These are phyloP conservation scores for Plasmopara halstedii DNA, from an alignment of 352 stramenopile genomes.

Conservation along the genomic window DNA sequence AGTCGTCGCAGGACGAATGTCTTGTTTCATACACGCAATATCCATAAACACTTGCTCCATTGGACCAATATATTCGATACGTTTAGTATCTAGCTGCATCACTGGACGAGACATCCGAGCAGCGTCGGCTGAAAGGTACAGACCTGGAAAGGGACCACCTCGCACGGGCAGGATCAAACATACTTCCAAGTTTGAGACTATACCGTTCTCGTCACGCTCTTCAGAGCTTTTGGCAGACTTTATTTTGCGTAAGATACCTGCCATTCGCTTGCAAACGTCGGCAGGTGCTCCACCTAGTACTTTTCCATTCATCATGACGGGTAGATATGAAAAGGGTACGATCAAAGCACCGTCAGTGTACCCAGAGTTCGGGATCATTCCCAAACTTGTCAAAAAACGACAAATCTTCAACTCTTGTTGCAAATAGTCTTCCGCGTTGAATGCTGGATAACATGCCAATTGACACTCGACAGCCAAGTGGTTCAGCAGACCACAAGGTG, in stretches of 20 bases:
- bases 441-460: slow-evolving; percentile 73
- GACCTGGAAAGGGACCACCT: slow-evolving; percentile 93
- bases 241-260: slow-evolving; percentile 51
- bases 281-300: slow-evolving; percentile 88
- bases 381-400: slow-evolving; percentile 64
- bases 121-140: slow-evolving; percentile 96
- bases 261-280: slow-evolving; percentile 84
- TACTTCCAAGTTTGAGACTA: slow-evolving; percentile 77
- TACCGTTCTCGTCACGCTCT: slow-evolving; percentile 53
- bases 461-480: slow-evolving; percentile 94
- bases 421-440: slow-evolving; percentile 63
- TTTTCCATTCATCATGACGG: slow-evolving; percentile 95
- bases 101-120: slow-evolving; percentile 92
- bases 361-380: slow-evolving; percentile 76
- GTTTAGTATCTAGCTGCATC: slow-evolving; percentile 86
- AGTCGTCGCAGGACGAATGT: slow-evolving; percentile 94
- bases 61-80: slow-evolving; percentile 95
- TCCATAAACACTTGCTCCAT: slow-evolving; percentile 98
- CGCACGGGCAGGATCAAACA: slow-evolving; percentile 67
- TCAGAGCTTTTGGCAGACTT: slow-evolving; percentile 51
- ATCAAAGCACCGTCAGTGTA: slow-evolving; percentile 79
- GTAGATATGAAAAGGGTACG: slow-evolving; percentile 88
- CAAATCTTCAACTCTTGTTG: slow-evolving; percentile 69
- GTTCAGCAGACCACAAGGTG: slow-evolving; percentile 97
- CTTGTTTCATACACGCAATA: slow-evolving; percentile 94